Percentiles rank a stretch among this genome's conserved stretches.
Evolutionary conservation across 75 land plant genomes (phyloP).

Genomic region (Pinus albicaulis): DNA sequence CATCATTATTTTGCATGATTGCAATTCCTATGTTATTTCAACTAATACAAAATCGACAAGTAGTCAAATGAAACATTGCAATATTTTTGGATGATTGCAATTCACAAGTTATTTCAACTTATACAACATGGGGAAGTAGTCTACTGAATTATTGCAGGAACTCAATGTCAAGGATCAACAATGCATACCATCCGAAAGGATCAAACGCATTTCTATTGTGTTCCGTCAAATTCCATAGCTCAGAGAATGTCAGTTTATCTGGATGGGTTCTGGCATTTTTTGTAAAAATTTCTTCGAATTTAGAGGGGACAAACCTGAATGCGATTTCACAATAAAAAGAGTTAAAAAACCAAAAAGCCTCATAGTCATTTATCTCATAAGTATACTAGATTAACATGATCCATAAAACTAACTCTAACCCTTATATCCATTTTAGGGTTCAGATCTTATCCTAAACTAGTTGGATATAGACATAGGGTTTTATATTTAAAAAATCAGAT

Average conservation of each 20-base stretch:
- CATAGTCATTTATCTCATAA: no score
- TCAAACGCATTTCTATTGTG: slow-evolving; percentile 48
- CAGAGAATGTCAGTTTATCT: slow-evolving; percentile 40
- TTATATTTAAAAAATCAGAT: no score
- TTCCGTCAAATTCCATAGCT: slow-evolving; percentile 68
- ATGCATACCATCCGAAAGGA: slow-evolving; percentile 63
- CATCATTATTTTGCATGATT: neutral
- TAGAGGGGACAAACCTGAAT: slow-evolving; percentile 60
- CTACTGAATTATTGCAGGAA: neutral
- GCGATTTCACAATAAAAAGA: neutral
- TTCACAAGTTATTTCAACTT: neutral
- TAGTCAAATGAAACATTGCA: neutral
- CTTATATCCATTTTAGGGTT: no score
- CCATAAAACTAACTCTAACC: no score
- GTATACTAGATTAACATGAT: no score
- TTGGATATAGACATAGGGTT: no score
- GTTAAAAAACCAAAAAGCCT: neutral
- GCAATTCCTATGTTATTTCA: no score
- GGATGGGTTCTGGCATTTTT: slow-evolving; percentile 57
- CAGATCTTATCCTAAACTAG: no score
- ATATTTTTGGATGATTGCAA: neutral
- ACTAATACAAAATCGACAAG: no score
- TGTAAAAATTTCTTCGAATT: slow-evolving; percentile 71
- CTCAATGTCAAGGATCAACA: neutral
- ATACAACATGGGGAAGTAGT: neutral